Conservation (phyloP, 2,329 filamentous ascomycete genomes). For the Arthrobotrys conoides region DNA sequence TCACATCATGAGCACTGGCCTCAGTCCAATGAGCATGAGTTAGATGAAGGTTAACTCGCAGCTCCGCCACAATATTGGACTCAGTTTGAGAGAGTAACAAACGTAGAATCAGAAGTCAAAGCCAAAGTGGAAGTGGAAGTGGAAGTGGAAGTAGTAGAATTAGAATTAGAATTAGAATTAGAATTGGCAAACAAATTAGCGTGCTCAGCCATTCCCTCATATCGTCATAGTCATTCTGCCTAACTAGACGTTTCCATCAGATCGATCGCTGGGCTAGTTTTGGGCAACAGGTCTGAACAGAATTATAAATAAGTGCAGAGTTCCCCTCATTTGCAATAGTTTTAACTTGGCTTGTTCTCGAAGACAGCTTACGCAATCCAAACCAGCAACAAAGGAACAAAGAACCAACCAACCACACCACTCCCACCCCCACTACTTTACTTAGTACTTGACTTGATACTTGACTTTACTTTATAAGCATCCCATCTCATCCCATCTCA, state of each 20-base stretch:
- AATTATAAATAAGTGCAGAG: not conserved
- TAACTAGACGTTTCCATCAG: no score
- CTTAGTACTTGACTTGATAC: no score
- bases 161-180: no score
- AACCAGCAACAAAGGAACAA: conserved; percentile 4
- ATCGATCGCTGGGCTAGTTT: no score
- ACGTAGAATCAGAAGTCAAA: not conserved
- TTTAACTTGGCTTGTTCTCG: no score
- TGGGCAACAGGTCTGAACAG: not conserved
- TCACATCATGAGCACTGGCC: not conserved
- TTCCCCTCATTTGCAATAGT: not conserved
- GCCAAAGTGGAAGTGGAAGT: no score
- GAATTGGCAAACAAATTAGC: not conserved
- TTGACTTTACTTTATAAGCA: no score
- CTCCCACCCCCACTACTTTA: not conserved
- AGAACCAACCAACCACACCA: not conserved
- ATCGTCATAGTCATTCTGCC: not conserved
- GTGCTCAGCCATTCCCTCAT: not conserved
- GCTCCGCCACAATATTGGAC: not conserved
- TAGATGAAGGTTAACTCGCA: not conserved
- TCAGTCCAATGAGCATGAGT: no score
- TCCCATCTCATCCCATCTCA: not conserved
- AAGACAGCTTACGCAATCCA: conserved; percentile 29
- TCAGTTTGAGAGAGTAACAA: not conserved
- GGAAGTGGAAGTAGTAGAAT: not conserved